These are phyloP conservation scores for Candolleomyces aberdarensis DNA, from an alignment of 768 basidiomycete genomes.

Conservation along the genomic window DNA sequence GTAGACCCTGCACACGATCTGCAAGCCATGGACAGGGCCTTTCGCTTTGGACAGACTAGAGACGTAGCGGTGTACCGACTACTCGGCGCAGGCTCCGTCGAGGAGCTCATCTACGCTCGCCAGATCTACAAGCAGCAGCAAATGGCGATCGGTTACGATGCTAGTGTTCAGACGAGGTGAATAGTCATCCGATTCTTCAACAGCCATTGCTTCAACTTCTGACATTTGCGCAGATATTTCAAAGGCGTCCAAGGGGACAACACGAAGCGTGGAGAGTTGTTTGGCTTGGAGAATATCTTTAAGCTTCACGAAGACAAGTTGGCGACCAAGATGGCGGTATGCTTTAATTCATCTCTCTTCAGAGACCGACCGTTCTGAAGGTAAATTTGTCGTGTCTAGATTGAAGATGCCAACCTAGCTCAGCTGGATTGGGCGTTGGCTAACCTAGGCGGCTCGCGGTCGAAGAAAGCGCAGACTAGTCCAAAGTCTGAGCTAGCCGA, in stretches of 20 bases:
- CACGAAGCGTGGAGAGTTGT: conserved; percentile 74
- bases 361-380: neutral
- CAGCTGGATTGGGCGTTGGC: conserved; percentile 82
- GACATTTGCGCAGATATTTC: conserved; percentile 57
- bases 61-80: conserved; percentile 84
- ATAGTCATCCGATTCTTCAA: neutral
- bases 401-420: conserved; percentile 69
- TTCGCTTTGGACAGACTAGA: conserved; percentile 82
- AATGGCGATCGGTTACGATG: conserved; percentile 87
- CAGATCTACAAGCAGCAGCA: conserved; percentile 94
- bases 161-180: conserved; percentile 78
- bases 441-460: conserved; percentile 45
- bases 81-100: conserved; percentile 82
- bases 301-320: conserved; percentile 65
- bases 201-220: neutral
- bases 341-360: conserved; percentile 13
- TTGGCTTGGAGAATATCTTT: conserved; percentile 85
- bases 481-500: conserved; percentile 33
- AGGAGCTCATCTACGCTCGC: conserved; percentile 84
- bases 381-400: conserved; percentile 38
- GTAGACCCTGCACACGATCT: conserved; percentile 93
- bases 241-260: conserved; percentile 80
- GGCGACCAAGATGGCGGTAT: conserved; percentile 71
- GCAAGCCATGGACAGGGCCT: conserved; percentile 87
- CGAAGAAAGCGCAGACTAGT: conserved; percentile 28